phyloP scores from a whole-genome alignment of 2,329 filamentous ascomycete genomes.

The Neofusicoccum cordaticola region DNA sequence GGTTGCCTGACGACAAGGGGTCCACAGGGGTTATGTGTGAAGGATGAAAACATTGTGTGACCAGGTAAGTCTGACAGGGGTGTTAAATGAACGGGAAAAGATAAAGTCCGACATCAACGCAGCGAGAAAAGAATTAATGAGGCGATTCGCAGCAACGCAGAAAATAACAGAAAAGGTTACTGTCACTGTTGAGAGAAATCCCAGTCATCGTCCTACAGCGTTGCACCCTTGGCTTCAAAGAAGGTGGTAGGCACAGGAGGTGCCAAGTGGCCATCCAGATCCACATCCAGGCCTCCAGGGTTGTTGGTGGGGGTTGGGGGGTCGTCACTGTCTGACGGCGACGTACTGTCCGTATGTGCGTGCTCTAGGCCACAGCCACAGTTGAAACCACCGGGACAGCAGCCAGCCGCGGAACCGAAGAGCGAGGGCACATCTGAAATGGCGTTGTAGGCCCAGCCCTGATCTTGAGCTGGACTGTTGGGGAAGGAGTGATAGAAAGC shows the following conservation, averaged over 20 bases:
- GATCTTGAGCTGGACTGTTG: neutral
- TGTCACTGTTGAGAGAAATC: neutral
- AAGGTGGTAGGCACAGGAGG: neutral
- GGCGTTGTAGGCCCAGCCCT: neutral
- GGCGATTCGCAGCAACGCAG: neutral
- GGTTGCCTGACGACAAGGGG: too few species aligned
- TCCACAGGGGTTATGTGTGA: too few species aligned
- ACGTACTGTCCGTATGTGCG: neutral
- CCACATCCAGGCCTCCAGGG: neutral
- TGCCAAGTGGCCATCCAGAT: neutral
- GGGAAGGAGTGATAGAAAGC: neutral
- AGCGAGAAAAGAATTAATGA: neutral
- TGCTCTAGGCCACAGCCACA: neutral
- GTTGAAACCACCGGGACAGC: neutral
- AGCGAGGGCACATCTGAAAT: neutral
- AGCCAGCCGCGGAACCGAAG: neutral
- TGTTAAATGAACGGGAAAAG: too few species aligned
- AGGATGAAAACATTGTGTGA: too few species aligned
- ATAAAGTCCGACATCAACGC: too few species aligned
- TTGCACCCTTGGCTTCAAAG: neutral
- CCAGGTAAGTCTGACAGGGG: too few species aligned
- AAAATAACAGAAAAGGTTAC: neutral
- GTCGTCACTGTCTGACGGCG: neutral
- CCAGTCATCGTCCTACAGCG: neutral
- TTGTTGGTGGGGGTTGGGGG: neutral